Evolutionary conservation across 805 yeast species (phyloP).

Genomic region (Kodamaea neixiangensis): DNA sequence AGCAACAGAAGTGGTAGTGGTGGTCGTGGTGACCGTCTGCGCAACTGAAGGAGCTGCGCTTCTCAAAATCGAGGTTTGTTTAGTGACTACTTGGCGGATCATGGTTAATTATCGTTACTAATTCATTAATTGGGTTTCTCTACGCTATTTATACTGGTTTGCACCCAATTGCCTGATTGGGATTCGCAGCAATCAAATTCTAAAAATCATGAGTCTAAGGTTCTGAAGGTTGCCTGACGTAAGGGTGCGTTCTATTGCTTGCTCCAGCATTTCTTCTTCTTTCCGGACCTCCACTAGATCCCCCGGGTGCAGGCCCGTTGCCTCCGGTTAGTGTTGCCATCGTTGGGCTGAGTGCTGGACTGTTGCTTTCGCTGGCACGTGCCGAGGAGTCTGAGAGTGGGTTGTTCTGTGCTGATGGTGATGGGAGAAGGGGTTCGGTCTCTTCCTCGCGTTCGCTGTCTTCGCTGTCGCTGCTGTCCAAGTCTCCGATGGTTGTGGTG

Average conservation of each 20-base stretch:
- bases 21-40: slow-evolving; percentile 1
- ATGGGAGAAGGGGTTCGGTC: slow-evolving; percentile 5
- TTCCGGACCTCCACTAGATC: slow-evolving; percentile 14
- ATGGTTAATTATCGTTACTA: slow-evolving; percentile 5
- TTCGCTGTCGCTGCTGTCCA: slow-evolving; percentile 9
- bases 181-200: slow-evolving; percentile 6
- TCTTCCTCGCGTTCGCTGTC: slow-evolving; percentile 9
- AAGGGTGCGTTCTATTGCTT: slow-evolving; percentile 13
- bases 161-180: slow-evolving; percentile 8
- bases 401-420: slow-evolving; percentile 10
- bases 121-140: background rate
- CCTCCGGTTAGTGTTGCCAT: background rate
- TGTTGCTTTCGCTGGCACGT: background rate
- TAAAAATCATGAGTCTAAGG: background rate
- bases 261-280: slow-evolving; percentile 8
- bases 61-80: slow-evolving; percentile 11
- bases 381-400: slow-evolving; percentile 5
- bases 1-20: slow-evolving; percentile 31
- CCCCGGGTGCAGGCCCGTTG: slow-evolving; percentile 1
- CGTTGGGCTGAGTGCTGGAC: background rate
- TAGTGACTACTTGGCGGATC: slow-evolving; percentile 13
- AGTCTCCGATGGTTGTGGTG: slow-evolving; percentile 14
- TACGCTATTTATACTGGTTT: slow-evolving; percentile 1
- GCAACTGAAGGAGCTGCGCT: background rate
- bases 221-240: slow-evolving; percentile 9